Evolutionary conservation across 192 early-diverging fungal genomes (phyloP), one percentile per base, ranked within the genome.

Genomic region (Entomortierella lignicola): DNA sequence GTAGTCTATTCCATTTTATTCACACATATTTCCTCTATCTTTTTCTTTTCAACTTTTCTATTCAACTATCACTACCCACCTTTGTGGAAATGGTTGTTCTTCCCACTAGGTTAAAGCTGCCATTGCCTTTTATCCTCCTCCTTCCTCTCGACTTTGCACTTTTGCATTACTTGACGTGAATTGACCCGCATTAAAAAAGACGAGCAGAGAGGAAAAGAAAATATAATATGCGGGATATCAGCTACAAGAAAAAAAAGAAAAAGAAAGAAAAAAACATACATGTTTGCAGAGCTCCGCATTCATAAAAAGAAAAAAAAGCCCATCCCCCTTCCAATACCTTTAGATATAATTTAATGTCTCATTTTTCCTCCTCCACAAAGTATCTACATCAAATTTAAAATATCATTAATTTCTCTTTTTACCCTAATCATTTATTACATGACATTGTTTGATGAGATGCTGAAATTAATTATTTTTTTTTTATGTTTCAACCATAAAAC

Each of bases 311-410:
- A n/a, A n/a, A 32, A 57, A 37, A 57, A n/a, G 10, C 42, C 42
- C 50, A 3, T 34, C 51, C 8, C 30, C 31, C 50, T 21, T 66
- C 54, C 30, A 34, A 34, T 55, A 47, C 44, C 44, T n/a, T 42
- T 47, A 47, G 44, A 47, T 47, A 47, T 47, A 47, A 47, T 20
- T 20, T 47, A 47, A 47, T 47, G 44, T 66, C 18, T 44, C 54
- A 34, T 23, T 44, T 23, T 66, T 26, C 43, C 32, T 66, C 32
- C 50, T 32, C 5, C 21, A 42, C 15, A 47, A 47, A 47, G 26
- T 58, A 34, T 48, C 39, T 60, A 42, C 31, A 23, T 52, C 25
- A 4, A 50, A 55, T 69, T 27, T 68, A 48, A 59, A 59, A 60
- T 31, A 59, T 8, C 65, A 39, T 51, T 21, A 66, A 42, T 42